Base-by-base conservation (phyloP, 129 eudicot species). In the Ambrosia artemisiifolia region DNA sequence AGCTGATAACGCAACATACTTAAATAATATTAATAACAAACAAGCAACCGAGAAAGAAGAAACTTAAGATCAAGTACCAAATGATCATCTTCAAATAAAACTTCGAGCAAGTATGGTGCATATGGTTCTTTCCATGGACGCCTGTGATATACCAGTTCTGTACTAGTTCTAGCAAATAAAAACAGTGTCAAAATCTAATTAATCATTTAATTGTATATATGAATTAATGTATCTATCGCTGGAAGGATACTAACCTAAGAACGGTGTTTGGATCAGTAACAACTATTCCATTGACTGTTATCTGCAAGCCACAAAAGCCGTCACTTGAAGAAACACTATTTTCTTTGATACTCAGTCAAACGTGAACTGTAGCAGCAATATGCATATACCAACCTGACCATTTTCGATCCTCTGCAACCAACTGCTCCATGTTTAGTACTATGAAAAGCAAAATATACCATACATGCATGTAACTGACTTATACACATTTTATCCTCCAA, bases 341-440 rank as follows among this genome's bases (percentile, higher is more conserved):
- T 36, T 65, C 51, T 62, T 64, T 70, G 61, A 65, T 48, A 40
- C 40, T 67, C 56, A 44, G 13, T 57, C 72, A 80, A 55, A 36
- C 34, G 46, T 42, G 59, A 40, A 65, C 33, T 1, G 17, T 35
- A 72, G 19, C 18, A 43, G 40, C 69, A 54, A 44, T 62, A 17
- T 47, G 30, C 19, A 69, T 63, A 57, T 43, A 55, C 84, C 65
- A 73, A 86, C 96, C 96, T 89, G 96, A 51, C 93, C 86, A 70
- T 88, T 88, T 54, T 82, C 81, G 35, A 94, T 87, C 75, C 98
- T 77, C 91, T 90, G 97, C 91, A 90, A 81, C 98, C 98, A 94
- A 78, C 98, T 94, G 85, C 67, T 80, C 67, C 57, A 71, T 38
- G n/a, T 24, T 80, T 80, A 79, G 78, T 44, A 67, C 68, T 16